These are phyloP conservation scores for Hyaloscypha finlandica DNA, from an alignment of 495 filamentous ascomycete species.

Conservation along the genomic window DNA sequence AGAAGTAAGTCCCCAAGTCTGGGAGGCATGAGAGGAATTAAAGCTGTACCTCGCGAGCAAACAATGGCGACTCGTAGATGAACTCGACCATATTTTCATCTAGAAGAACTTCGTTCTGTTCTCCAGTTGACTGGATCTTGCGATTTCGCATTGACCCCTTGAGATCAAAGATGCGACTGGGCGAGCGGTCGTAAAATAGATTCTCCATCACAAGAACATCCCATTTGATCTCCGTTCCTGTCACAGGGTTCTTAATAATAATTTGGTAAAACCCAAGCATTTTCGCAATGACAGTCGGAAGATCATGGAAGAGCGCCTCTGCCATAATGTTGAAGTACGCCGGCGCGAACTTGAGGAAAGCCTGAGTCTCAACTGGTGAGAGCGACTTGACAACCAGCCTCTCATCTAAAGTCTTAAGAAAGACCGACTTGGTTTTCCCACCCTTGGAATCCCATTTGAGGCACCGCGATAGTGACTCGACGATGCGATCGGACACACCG, in stretches of 20 bases:
- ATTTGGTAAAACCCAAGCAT: constrained; percentile 99
- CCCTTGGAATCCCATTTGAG: constrained; percentile 98
- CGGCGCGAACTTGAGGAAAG: constrained; percentile 92
- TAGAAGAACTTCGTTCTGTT: constrained; percentile 92
- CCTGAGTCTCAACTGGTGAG: constrained; percentile 85
- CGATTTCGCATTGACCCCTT: constrained; percentile 99
- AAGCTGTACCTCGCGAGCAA: constrained; percentile 66
- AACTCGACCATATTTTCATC: constrained; percentile 99
- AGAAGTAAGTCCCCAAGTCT: constrained; percentile 5
- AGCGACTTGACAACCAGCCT: constrained; percentile 85
- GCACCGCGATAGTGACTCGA: constrained; percentile 92
- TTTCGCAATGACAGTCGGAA: constrained; percentile 97
- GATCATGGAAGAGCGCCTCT: constrained; percentile 91
- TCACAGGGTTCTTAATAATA: constrained; percentile 90
- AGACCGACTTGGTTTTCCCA: constrained; percentile 97
- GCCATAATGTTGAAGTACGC: constrained; percentile 98
- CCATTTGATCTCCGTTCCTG: constrained; percentile 92
- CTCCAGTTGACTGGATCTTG: constrained; percentile 90
- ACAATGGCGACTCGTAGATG: constrained; percentile 95
- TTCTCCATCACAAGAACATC: constrained; percentile 98
- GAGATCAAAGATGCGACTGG: constrained; percentile 92
- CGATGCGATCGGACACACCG: constrained; percentile 88
- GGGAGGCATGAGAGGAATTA: background rate
- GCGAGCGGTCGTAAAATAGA: constrained; percentile 92
- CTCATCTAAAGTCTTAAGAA: constrained; percentile 94